phyloP scores from a whole-genome alignment of 1,284 basidiomycete species.

The Microstroma glucosiphilum region DNA sequence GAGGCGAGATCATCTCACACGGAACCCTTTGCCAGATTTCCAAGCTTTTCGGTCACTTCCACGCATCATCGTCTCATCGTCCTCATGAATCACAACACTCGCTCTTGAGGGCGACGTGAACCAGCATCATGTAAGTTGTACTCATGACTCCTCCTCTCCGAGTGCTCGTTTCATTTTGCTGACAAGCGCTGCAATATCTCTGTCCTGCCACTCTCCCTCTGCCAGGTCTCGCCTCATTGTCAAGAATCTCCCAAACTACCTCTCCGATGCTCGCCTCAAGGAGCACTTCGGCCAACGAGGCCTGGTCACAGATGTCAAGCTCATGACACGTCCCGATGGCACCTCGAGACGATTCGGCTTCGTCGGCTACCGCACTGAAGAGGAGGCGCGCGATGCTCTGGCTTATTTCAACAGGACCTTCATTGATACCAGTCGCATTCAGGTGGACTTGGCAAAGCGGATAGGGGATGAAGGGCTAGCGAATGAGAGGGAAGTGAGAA shows the following conservation, averaged over 20 bases:
- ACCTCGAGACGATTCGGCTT: conserved; percentile 84
- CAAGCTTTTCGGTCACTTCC: too few species aligned
- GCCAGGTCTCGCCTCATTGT: conserved; percentile 76
- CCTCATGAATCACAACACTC: too few species aligned
- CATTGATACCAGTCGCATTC: conserved; percentile 59
- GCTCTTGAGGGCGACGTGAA: too few species aligned
- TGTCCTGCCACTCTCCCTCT: too few species aligned
- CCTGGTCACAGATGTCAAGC: conserved; percentile 76
- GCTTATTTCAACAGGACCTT: conserved; percentile 81
- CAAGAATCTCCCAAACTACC: conserved; percentile 74
- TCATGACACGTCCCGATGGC: conserved; percentile 71
- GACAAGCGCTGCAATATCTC: too few species aligned
- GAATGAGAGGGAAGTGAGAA: background rate
- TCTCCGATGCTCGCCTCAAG: conserved; percentile 64
- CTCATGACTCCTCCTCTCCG: too few species aligned
- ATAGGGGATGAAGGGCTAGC: conserved; percentile 26
- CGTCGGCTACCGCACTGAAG: conserved; percentile 75
- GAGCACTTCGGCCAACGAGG: conserved; percentile 60
- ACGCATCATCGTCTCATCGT: too few species aligned
- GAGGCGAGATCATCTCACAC: too few species aligned
- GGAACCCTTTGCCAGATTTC: too few species aligned
- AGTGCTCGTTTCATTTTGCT: too few species aligned
- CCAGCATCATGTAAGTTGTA: too few species aligned
- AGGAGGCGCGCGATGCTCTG: conserved; percentile 69
- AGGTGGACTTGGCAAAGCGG: conserved; percentile 67